Conservation (phyloP, 2,329 filamentous ascomycete species). For the Didymella glomerata region DNA sequence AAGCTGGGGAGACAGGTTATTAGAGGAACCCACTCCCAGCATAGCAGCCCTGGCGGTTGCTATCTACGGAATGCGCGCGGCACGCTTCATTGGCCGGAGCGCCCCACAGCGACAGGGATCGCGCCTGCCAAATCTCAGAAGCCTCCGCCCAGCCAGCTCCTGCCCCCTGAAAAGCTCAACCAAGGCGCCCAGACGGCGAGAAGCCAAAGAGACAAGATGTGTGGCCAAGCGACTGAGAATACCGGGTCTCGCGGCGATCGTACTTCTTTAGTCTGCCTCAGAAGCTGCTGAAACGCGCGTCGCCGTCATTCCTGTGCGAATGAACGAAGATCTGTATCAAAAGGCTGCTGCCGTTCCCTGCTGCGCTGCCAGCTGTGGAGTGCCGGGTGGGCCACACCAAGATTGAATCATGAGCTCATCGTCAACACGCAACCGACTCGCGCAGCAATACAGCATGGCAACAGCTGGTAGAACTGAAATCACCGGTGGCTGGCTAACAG, state of each 20-base stretch:
- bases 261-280: conserved; percentile 25
- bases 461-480: background rate
- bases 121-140: conserved; percentile 18
- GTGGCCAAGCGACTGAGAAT: conserved; percentile 18
- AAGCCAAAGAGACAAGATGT: conserved; percentile 22
- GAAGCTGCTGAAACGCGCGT: conserved; percentile 30
- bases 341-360: conserved; percentile 14
- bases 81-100: conserved; percentile 11
- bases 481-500: conserved; percentile 11
- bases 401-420: conserved; percentile 11
- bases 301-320: conserved; percentile 15
- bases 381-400: conserved; percentile 14
- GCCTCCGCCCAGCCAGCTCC: conserved; percentile 20
- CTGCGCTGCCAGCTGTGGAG: conserved; percentile 12
- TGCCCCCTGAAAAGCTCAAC: conserved; percentile 20
- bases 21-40: conserved; percentile 12
- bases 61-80: conserved; percentile 17
- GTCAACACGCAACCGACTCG: conserved; percentile 6
- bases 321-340: conserved; percentile 26
- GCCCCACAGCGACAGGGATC: conserved; percentile 21
- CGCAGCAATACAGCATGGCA: background rate
- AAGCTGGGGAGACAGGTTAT: conserved; percentile 22
- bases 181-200: conserved; percentile 22
- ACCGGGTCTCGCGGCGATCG: conserved; percentile 24
- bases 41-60: conserved; percentile 15